phyloP scores from a whole-genome alignment of 148 eudicot species.

The Heliamphora exappendiculata region DNA sequence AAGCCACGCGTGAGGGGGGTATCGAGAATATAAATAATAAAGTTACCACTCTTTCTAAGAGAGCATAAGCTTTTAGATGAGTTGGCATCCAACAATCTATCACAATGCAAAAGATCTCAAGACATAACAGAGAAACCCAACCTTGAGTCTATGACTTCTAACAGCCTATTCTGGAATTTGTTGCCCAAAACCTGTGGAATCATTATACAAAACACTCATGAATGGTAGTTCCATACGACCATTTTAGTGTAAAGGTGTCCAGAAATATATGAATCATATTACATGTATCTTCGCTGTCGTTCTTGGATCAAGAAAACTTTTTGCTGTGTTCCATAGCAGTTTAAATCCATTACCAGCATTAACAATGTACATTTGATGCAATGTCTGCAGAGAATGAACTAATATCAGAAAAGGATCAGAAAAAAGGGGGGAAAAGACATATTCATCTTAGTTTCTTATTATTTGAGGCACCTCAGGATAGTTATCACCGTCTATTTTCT shows the following conservation, averaged over 20 bases:
- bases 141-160: conserved; percentile 77
- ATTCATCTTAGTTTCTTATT: background rate
- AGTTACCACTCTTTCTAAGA: no score
- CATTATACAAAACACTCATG: conserved; percentile 6
- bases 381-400: conserved; percentile 45
- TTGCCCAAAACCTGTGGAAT: conserved; percentile 67
- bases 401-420: conserved; percentile 9
- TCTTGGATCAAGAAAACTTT: conserved; percentile 79
- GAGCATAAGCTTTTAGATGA: no score
- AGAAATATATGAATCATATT: conserved; percentile 14
- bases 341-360: conserved; percentile 94
- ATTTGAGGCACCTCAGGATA: conserved; percentile 74
- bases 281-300: conserved; percentile 90
- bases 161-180: conserved; percentile 61
- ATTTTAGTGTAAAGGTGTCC: background rate
- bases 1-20: no score
- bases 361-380: conserved; percentile 87
- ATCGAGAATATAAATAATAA: no score
- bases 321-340: conserved; percentile 67
- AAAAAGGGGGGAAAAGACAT: background rate
- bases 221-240: background rate
- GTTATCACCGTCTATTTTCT: conserved; percentile 87
- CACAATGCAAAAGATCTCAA: conserved; percentile 2
- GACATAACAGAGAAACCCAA: conserved; percentile 17
- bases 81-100: no score